Percentiles rank a stretch among this genome's conserved stretches.
phyloP scores from a whole-genome alignment of 179 eudicot species.

The Corrigiola litoralis region DNA sequence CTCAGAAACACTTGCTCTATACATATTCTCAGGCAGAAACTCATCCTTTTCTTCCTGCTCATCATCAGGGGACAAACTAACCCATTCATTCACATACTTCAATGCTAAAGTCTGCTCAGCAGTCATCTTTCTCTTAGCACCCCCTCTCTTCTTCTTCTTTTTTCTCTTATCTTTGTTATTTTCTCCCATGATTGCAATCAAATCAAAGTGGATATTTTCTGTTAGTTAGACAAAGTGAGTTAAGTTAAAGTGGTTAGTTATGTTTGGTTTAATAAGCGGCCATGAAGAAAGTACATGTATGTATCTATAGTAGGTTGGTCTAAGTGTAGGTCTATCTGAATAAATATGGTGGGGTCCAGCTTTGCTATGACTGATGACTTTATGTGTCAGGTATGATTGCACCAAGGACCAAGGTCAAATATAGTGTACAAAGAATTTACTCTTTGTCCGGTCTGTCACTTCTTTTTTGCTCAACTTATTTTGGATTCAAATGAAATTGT shows the following conservation, averaged over 20 bases:
- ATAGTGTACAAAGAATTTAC: too few relatives aligned
- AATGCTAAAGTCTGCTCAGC: slow-evolving; percentile 65
- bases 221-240: neutral
- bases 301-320: too few relatives aligned
- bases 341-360: neutral
- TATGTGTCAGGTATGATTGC: neutral
- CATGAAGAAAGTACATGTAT: neutral
- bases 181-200: slow-evolving; percentile 7
- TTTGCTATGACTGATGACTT: neutral
- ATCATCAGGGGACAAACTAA: slow-evolving; percentile 33
- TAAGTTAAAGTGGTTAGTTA: neutral
- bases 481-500: too few relatives aligned
- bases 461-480: too few relatives aligned
- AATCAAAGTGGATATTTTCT: neutral
- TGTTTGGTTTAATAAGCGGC: slow-evolving; percentile 14
- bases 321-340: slow-evolving; percentile 1
- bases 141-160: slow-evolving; percentile 78
- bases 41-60: slow-evolving; percentile 32
- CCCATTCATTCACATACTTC: slow-evolving; percentile 75
- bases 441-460: too few relatives aligned
- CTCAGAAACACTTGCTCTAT: slow-evolving; percentile 38
- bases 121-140: slow-evolving; percentile 63
- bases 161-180: slow-evolving; percentile 34
- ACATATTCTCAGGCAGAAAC: slow-evolving; percentile 41
- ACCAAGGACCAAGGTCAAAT: neutral